Evolutionary conservation across 2,329 filamentous ascomycete species (phyloP), one percentile per base, ranked within the genome.

Genomic region (Fusarium pseudonygamai): DNA sequence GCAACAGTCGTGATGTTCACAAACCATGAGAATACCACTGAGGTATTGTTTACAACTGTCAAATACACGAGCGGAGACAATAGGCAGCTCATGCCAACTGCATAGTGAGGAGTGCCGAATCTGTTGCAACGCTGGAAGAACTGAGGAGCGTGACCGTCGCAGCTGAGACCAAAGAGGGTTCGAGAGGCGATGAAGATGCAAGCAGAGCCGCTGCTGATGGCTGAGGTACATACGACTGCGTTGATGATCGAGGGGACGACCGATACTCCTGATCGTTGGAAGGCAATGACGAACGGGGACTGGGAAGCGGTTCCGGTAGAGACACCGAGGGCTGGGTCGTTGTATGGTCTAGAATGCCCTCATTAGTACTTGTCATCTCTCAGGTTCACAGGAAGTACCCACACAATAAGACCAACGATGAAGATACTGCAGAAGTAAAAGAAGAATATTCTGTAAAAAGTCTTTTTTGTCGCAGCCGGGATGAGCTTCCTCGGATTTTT

Each of bases 381-480:
- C n/a, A n/a, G n/a, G n/a, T n/a, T n/a, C n/a, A 8, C 9, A 1
- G 4, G 1, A 20, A 24, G 3, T 4, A 30, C 42, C 20, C 15
- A 49, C 56, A 59, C 56, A 2, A 59, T 59, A 6, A 59, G 56
- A 12, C 32, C 56, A 6, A 59, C 42, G 11, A 59, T 49, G 5
- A 59, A 59, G 0, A 59, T 37, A 0, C 56, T 59, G 20, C 56
- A 59, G 24, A 59, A 28, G 9, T 59, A 59, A n/a, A 59, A 50
- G 32, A 59, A 49, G 32, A 59, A 59, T 3, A 49, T 59, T 2
- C 56, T 4, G 18, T 49, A 59, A 18, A 59, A 59, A 1, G 56
- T 59, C 42, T 59, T 59, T 42, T 59, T 59, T n/a, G 56, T 59
- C 32, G 56, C 56, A 18, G 56, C 42, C 3, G 56, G 56, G 32